Evolutionary conservation across 164 flowering plant species (phyloP), one percentile per base, ranked within the genome.

Genomic region (Stephania japonica): DNA sequence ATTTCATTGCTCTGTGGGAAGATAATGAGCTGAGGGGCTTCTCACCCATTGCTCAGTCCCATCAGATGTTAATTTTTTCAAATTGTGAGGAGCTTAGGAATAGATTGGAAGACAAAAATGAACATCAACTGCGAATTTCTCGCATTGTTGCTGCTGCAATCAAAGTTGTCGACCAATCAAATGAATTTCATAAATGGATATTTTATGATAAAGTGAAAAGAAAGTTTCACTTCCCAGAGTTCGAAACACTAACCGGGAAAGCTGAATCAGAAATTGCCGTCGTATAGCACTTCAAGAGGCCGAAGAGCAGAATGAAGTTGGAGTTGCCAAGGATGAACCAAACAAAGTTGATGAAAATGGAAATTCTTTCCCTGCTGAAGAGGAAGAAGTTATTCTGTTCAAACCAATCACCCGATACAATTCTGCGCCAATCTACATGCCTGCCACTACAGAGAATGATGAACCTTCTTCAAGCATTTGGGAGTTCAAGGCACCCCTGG

Each of bases 361-460:
- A 70, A 73, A 72, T 64, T 78, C 86, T 63, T 67, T 64, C 72
- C 66, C 73, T 13, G 43, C 69, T 13, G 98, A 92, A 72, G 97
- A 93, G 67, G 97, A 93, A 66, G 98, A 93, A 83, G 91, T 89
- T 56, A 93, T 93, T 83, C 88, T 93, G 38, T 91, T 93, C 84
- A 88, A 85, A 82, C 98, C 98, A 47, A 81, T 87, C 42, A 76
- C 76, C 25, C 85, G 94, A 75, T 81, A 82, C 70, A 86, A 89
- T 76, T 90, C 98, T 5, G 90, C 81, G 11, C 93, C 94, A 67
- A 43, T 85, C 24, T 44, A 69, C 69, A 41, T 41, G 43, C 77
- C 76, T n/a, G 41, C 21, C 41, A 43, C 70, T 41, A 24, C 69
- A 42, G 62, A 67, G 0, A 75, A 66, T 69, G 71, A 75, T 1